These are phyloP conservation scores for Lathyrus aphaca DNA, from an alignment of 306 rosid genomes.

Conservation along the genomic window DNA sequence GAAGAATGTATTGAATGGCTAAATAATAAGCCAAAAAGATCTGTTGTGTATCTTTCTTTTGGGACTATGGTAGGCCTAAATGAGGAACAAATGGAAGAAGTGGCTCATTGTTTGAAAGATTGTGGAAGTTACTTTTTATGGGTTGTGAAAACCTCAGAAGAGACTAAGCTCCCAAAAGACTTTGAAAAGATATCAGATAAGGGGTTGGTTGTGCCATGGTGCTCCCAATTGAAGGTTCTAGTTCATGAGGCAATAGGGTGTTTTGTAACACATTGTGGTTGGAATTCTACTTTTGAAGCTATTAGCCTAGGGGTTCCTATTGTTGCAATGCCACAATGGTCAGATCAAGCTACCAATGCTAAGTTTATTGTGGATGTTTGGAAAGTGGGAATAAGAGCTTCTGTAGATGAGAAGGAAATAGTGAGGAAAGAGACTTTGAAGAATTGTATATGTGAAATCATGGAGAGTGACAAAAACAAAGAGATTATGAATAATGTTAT, in stretches of 20 bases:
- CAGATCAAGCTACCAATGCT: background rate
- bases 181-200: slow-evolving; percentile 35
- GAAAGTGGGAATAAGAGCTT: slow-evolving; percentile 4
- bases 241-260: slow-evolving; percentile 41
- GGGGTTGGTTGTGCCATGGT: slow-evolving; percentile 40
- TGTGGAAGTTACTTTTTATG: slow-evolving; percentile 30
- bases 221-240: slow-evolving; percentile 30
- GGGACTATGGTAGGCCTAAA: background rate
- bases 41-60: slow-evolving; percentile 9
- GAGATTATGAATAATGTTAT: slow-evolving; percentile 23
- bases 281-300: slow-evolving; percentile 24
- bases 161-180: slow-evolving; percentile 29
- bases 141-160: slow-evolving; percentile 26
- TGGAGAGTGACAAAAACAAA: slow-evolving; percentile 24
- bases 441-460: slow-evolving; percentile 12
- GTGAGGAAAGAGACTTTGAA: slow-evolving; percentile 11
- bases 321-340: slow-evolving; percentile 5
- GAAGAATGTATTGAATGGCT: slow-evolving; percentile 37
- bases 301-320: slow-evolving; percentile 40
- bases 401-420: slow-evolving; percentile 10
- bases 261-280: slow-evolving; percentile 46
- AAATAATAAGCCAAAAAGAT: slow-evolving; percentile 24
- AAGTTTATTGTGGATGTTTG: background rate
- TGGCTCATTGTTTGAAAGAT: slow-evolving; percentile 23
- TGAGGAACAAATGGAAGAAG: slow-evolving; percentile 29